These are phyloP conservation scores for Wickerhamiella occidentalis DNA, from an alignment of 805 yeast species.

Conservation along the genomic window DNA sequence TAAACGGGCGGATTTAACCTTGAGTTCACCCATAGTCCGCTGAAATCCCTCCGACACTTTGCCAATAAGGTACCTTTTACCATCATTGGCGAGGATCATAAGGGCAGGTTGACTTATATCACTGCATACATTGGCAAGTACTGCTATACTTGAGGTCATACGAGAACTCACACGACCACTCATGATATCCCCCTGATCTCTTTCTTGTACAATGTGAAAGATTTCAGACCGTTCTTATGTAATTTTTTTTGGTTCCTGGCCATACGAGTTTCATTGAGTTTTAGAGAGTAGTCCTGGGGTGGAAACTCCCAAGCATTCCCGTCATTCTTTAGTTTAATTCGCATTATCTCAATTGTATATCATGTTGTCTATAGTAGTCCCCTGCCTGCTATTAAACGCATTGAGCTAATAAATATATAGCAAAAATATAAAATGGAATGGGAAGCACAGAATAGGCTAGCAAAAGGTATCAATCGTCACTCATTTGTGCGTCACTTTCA, in stretches of 20 bases:
- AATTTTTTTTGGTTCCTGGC: neutral
- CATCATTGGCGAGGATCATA: slow-evolving; percentile 37
- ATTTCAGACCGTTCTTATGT: neutral
- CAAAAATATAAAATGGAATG: too few species aligned
- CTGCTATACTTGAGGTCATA: slow-evolving; percentile 18
- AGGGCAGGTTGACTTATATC: slow-evolving; percentile 40
- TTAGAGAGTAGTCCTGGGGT: too few species aligned
- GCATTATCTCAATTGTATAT: too few species aligned
- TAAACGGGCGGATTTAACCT: slow-evolving; percentile 44
- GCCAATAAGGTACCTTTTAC: slow-evolving; percentile 58
- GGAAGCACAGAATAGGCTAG: too few species aligned
- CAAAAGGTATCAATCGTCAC: too few species aligned
- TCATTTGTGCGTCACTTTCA: too few species aligned
- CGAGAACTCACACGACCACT: slow-evolving; percentile 1
- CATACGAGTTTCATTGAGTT: too few species aligned
- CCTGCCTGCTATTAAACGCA: too few species aligned
- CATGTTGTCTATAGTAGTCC: too few species aligned
- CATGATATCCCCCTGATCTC: neutral
- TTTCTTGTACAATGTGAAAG: slow-evolving; percentile 18
- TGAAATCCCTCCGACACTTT: slow-evolving; percentile 79
- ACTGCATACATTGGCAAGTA: slow-evolving; percentile 33
- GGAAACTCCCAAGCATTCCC: too few species aligned
- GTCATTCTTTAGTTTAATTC: too few species aligned
- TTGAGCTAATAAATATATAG: too few species aligned
- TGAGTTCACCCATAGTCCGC: slow-evolving; percentile 52